phyloP scores from a whole-genome alignment of 1,139 yeast genomes.

The Yamadazyma siamensis region DNA sequence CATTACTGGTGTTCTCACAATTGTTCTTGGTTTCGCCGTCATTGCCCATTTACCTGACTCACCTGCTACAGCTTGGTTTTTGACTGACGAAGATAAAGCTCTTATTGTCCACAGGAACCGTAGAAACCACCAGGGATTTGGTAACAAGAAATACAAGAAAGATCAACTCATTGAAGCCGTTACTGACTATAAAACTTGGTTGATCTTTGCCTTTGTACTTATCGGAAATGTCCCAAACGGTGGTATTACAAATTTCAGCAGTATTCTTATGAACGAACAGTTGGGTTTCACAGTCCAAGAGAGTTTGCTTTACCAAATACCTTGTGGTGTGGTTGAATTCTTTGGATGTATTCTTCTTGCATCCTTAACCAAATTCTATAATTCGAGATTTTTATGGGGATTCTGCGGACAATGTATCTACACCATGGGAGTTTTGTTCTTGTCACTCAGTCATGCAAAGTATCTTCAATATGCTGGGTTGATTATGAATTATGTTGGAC shows the following conservation, averaged over 20 bases:
- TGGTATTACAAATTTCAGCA: constrained; percentile 38
- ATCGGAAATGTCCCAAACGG: constrained; percentile 35
- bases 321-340: constrained; percentile 36
- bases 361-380: constrained; percentile 22
- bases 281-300: constrained; percentile 35
- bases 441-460: constrained; percentile 42
- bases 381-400: constrained; percentile 43
- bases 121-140: constrained; percentile 52
- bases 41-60: constrained; percentile 26
- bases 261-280: constrained; percentile 41
- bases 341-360: constrained; percentile 40
- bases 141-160: constrained; percentile 50
- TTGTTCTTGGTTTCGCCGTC: constrained; percentile 22
- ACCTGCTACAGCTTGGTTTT: constrained; percentile 33
- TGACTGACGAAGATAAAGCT: constrained; percentile 45
- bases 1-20: constrained; percentile 28
- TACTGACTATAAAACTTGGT: constrained; percentile 39
- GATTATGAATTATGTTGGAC: constrained; percentile 20
- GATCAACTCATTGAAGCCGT: constrained; percentile 57
- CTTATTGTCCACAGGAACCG: constrained; percentile 34
- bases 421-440: constrained; percentile 41
- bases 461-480: constrained; percentile 44
- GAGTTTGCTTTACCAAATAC: constrained; percentile 32
- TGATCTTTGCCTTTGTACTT: constrained; percentile 32
- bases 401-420: constrained; percentile 33